Percentiles rank a stretch among this genome's conserved stretches.
Evolutionary conservation across 1,284 basidiomycete genomes (phyloP).

Genomic region (Papiliotrema flavescens): DNA sequence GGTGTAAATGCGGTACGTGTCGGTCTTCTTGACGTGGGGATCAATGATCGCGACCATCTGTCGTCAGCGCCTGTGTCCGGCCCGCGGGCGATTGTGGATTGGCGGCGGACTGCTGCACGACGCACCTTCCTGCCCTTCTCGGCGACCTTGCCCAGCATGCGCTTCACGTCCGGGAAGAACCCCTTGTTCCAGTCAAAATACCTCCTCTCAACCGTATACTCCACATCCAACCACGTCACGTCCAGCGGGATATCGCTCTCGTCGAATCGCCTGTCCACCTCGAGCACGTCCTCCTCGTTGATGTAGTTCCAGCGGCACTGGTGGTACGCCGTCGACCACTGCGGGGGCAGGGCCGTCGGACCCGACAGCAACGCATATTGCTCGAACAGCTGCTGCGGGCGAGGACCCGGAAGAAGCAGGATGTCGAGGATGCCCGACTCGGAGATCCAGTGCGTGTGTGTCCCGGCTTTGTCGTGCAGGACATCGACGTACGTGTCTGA

Average conservation of each 20-base stretch:
- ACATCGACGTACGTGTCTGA: conserved; percentile 98
- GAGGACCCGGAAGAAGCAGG: conserved; percentile 87
- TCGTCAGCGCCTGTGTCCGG: background rate
- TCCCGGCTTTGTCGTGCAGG: conserved; percentile 59
- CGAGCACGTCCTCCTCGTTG: conserved; percentile 79
- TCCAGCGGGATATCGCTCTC: conserved; percentile 93
- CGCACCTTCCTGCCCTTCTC: conserved; percentile 77
- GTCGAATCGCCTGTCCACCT: conserved; percentile 85
- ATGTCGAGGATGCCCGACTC: conserved; percentile 95
- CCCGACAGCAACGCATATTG: conserved; percentile 86
- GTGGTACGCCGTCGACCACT: conserved; percentile 91
- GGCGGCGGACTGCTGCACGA: no score
- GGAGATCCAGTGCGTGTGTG: conserved; percentile 91
- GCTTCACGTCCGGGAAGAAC: conserved; percentile 87
- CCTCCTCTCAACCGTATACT: conserved; percentile 89
- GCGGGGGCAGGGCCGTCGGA: conserved; percentile 76
- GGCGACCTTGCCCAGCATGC: conserved; percentile 87
- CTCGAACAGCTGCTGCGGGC: conserved; percentile 71
- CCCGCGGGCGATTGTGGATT: no score
- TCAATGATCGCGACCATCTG: conserved; percentile 97
- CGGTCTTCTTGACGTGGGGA: conserved; percentile 85
- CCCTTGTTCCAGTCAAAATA: conserved; percentile 97
- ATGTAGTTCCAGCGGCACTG: conserved; percentile 99
- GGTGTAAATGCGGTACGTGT: conserved; percentile 79
- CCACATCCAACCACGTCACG: conserved; percentile 98